Evolutionary conservation across 495 filamentous ascomycete species (phyloP).

Genomic region (Aspergillus indologenus): DNA sequence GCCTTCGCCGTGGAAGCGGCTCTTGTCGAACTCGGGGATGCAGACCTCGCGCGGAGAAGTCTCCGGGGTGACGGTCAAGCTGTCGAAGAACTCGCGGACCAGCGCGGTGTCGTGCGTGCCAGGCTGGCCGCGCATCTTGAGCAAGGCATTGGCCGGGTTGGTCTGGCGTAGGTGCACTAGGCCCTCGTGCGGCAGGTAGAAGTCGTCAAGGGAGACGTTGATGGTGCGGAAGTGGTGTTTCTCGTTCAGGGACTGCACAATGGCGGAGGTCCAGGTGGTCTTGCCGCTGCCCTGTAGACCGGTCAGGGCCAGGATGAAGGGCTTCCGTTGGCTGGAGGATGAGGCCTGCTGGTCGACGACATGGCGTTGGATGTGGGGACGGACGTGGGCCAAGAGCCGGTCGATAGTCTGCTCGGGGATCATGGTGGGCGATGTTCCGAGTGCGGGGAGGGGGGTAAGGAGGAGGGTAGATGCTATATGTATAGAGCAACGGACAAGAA

Average conservation of each 20-base stretch:
- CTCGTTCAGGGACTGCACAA: neutral
- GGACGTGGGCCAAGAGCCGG: neutral
- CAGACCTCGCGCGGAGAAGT: neutral
- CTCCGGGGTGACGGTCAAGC: neutral
- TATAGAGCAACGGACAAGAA: too few species aligned
- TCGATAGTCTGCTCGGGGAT: neutral
- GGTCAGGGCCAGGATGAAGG: neutral
- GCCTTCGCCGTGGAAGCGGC: neutral
- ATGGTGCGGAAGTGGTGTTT: neutral
- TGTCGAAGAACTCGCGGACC: neutral
- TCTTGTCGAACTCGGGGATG: neutral
- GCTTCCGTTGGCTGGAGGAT: neutral
- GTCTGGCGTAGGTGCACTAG: neutral
- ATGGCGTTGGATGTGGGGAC: neutral
- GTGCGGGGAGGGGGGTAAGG: too few species aligned
- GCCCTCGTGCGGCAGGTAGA: neutral
- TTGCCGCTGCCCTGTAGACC: slow-evolving; percentile 1
- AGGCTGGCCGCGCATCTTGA: neutral
- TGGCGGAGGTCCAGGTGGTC: neutral
- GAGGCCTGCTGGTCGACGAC: neutral
- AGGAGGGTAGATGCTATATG: too few species aligned
- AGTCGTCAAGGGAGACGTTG: slow-evolving; percentile 1
- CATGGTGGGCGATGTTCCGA: slow-evolving; percentile 1
- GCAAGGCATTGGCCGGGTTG: neutral
- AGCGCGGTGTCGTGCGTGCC: neutral